Evolutionary conservation across 1,284 basidiomycete genomes (phyloP), one percentile per base, ranked within the genome.

Genomic region (Ceratobasidium sp.): DNA sequence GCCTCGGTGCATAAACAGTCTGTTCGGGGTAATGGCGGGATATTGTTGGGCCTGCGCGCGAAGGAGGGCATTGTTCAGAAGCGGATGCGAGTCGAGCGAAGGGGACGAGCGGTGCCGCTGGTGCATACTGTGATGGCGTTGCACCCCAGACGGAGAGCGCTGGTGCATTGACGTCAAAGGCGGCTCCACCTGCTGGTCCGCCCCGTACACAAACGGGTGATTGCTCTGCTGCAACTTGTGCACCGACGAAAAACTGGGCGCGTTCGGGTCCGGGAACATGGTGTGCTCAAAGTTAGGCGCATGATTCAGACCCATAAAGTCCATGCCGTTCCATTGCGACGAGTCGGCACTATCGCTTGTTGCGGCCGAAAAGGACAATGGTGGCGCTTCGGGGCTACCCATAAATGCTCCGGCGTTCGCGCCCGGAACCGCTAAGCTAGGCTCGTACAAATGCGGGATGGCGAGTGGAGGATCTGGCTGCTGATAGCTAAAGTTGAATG

Each of bases 401-500:
- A 71, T 71, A 59, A 71, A 59, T 36, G 66, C 11, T 29, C 45
- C 45, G 27, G 66, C 48, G 54, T 53, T 56, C 22, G 65, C n/a
- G 7, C 54, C 54, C 19, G 66, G 66, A 22, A 71, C 24, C 24
- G 66, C 33, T 29, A 71, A 17, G 54, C 22, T 45, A 11, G 53
- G 44, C 41, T 71, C 66, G 41, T 57, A 71, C 56, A 71, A 29
- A 71, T 57, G 66, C 14, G 66, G 66, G 41, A 71, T 57, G 36
- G 41, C 7, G 11, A 71, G 33, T 2, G 66, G 48, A 14, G 24
- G 24, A 24, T 71, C 54, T 22, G 22, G 51, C n/a, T 29, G 51
- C 6, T 53, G 66, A 59, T 71, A 71, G 22, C 48, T 31, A 54
- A 77, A 77, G 54, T 75, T 67, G 48, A 77, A 75, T 1, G 60